Base-by-base conservation (phyloP, 352 stramenopile species). In the Elongisporangium prolatum region DNA sequence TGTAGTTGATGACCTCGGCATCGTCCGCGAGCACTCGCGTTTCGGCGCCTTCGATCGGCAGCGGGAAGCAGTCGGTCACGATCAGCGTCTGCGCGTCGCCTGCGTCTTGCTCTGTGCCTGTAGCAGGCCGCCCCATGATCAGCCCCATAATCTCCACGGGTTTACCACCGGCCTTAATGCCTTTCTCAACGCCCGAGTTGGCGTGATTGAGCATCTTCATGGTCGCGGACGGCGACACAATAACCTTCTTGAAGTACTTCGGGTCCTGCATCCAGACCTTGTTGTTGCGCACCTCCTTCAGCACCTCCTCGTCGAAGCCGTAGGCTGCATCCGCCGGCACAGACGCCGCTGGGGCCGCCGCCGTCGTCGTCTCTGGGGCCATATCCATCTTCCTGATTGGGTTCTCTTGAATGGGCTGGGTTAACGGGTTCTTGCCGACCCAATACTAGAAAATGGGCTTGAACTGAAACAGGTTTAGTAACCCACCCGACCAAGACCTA, bases 141-240 rank as follows among this genome's bases (percentile, higher is more conserved):
- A 99, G 77, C 11, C 97, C 97, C 97, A 99, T 99, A 59, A 99
- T 97, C 78, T 99, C 97, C 17, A 99, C 95, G 38, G 95, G 95
- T 69, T 98, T 99, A 21, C 96, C 97, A 21, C 92, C 93, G 25
- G 68, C 68, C 68, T 96, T 96, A 61, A 99, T 98, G 24, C 97
- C 97, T 68, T 99, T 99, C 71, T 99, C 93, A 10, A 99, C 97
- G 49, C 97, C 97, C 34, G 89, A 97, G 50, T 98, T 93, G 63
- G 96, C 97, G 75, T 99, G 97, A 68, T 97, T 98, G 50, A 98
- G 85, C 93, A 98, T 99, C 77, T 98, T 98, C 83, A 98, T 97
- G 16, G 89, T 88, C 52, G 95, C 93, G 21, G 86, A 88, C 21
- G 95, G 90, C 51, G 91, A 97, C 57, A 98, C 82, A 60, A 96